Evolutionary conservation across 2,329 filamentous ascomycete genomes (phyloP), one percentile per base, ranked within the genome.

Genomic region (Sclerotinia spermophila): DNA sequence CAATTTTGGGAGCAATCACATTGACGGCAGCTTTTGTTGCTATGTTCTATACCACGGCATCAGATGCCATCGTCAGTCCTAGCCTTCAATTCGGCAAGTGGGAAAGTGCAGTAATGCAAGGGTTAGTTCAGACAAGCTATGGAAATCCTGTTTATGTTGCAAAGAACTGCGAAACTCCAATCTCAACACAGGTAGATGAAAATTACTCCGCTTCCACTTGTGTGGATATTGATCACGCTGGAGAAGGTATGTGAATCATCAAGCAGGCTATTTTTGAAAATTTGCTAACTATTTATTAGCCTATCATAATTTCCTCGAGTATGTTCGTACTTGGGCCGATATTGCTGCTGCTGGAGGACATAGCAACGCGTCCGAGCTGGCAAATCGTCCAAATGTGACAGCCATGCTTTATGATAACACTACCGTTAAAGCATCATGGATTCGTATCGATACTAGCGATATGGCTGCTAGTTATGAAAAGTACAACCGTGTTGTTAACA

Each of bases 11-110:
- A 0, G 77, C 84, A 1, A 76, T 93, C 3, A 87, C 90, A 0
- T 79, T 95, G 21, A 81, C 87, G 1, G 89, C 90, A 2, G 88
- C 91, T 0, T 72, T 93, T 2, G 83, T 88, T 1, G 87, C 89
- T 0, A 88, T 91, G 76, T 84, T 95, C 8, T 96, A 94, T 77
- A 93, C 90, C 0, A 91, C 91, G 2, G 92, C 92, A 0, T 90
- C 90, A 0, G 90, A 93, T 73, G 89, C 91, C 13, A 82, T 95
- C 76, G 90, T 95, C 0, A 85, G 91, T 3, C 92, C 92, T 0
- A 90, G 92, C 75, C 83, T 95, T 10, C 88, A 85, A 68, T 86
- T 85, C 72, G 87, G 88, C 0, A 77, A 79, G 1, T 86, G 85
- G 81, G 80, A 89, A 56, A 71, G 79, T 1, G 82, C 76, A 69